Evolutionary conservation across 1,284 basidiomycete species (phyloP), one percentile per base, ranked within the genome.

Genomic region (Papiliotrema terrestris): DNA sequence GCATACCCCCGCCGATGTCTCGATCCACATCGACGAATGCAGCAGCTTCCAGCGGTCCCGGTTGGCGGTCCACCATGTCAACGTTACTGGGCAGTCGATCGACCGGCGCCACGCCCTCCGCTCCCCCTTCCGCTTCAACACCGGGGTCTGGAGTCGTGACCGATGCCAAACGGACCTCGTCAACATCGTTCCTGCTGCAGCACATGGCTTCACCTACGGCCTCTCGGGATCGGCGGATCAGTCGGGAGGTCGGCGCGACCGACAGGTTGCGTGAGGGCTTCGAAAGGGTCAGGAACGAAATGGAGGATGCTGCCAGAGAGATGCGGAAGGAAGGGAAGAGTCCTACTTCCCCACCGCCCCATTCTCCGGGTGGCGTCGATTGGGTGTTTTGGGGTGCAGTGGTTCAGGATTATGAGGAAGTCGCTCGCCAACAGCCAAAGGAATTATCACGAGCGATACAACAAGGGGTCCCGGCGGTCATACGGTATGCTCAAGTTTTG

Each of bases 351-450:
- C 45, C 29, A 13, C 29, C 49, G 39, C 4, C 20, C 23, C 51
- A 25, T 1, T 35, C 41, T 1, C 57, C 32, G 5, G 57, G 51
- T n/a, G 53, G 35, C 2, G 63, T 71, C 36, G 79, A 80, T 60
- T 80, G 78, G 96, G 87, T 88, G 62, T 98, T 98, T 78, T 98
- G 96, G 95, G 95, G 96, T 1, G 83, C 83, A 17, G 93, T 98
- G 8, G 90, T 98, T 71, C 89, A 87, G 61, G 88, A 95, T 73
- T 97, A 96, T 68, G 88, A 91, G 69, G 80, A 78, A 2, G 92
- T 91, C 52, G 93, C 93, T 2, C 77, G 87, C 23, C 83, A 85
- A 44, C 79, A 85, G 51, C 83, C 94, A 1, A 85, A 89, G 62
- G 83, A 88, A 56, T 80, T 99, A 19, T 90, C 90, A 6, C 82